Conservation (phyloP, 441 rosid genomes). For the Breynia disticha region DNA sequence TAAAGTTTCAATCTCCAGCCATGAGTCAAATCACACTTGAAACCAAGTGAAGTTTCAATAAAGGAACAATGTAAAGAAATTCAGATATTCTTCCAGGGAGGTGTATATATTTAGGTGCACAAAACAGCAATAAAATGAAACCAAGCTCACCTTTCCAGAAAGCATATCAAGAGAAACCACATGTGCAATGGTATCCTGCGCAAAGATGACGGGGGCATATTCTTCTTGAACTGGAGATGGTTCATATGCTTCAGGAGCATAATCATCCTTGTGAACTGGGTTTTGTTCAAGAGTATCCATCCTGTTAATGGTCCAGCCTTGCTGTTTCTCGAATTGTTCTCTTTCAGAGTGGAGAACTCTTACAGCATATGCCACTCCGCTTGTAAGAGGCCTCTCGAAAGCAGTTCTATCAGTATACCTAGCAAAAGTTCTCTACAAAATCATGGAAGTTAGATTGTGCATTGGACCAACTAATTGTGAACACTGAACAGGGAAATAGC, state of each 20-base stretch:
- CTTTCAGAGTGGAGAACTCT: conserved; percentile 86
- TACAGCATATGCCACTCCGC: conserved; percentile 90
- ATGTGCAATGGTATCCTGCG: conserved; percentile 83
- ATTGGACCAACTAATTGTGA: not conserved
- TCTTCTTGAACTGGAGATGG: conserved; percentile 76
- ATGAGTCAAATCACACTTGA: no score
- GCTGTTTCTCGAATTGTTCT: conserved; percentile 80
- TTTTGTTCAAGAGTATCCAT: conserved; percentile 63
- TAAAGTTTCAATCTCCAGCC: no score
- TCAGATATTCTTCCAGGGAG: no score
- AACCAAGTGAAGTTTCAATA: no score
- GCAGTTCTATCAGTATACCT: conserved; percentile 90
- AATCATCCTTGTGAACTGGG: conserved; percentile 74
- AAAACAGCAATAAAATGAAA: conserved; percentile 3
- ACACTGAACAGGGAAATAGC: no score
- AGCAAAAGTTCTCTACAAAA: conserved; percentile 62
- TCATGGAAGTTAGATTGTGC: conserved; percentile 29
- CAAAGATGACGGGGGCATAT: conserved; percentile 95
- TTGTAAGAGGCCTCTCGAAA: conserved; percentile 96
- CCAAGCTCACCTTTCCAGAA: conserved; percentile 69
- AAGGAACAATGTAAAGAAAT: no score
- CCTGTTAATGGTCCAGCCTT: conserved; percentile 82
- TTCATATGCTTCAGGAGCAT: conserved; percentile 45
- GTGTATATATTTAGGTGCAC: no score
- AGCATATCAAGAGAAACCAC: conserved; percentile 83